Evolutionary conservation across 2,329 filamentous ascomycete genomes (phyloP), one percentile per base, ranked within the genome.

Genomic region (Parastagonospora avenae): DNA sequence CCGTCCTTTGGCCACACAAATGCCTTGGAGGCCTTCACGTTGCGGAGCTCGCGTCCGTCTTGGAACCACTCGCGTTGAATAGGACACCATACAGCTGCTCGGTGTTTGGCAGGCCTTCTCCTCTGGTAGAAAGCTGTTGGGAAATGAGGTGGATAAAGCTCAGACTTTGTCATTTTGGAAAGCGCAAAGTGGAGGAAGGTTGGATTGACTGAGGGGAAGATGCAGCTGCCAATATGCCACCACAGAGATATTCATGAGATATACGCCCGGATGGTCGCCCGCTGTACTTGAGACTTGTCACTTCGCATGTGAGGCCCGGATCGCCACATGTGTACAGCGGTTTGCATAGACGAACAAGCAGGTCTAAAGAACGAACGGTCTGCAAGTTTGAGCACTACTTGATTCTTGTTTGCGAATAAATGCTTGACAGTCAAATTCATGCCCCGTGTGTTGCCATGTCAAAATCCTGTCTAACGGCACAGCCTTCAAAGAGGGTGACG

Each of bases 1-100:
- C 76, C 76, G 52, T 80, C 78, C 40, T 72, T 72, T 0, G 77
- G 78, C 66, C 78, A 78, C 11, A 77, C 70, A 50, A 72, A 77
- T 62, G 75, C 74, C 41, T 77, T 73, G 16, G 55, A 54, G n/a
- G 71, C 63, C 47, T 72, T 74, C 10, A 72, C 59, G 2, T 51
- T 41, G 8, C 48, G 55, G 10, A 54, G 54, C 16, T 42, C 60
- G 7, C 60, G 47, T 3, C 60, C 61, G 7, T 64, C 54, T 46
- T 72, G 65, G 31, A 60, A 49, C 68, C 70, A 72, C 38, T 58
- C 64, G 30, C 42, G 50, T 6, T 32, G 52, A 31, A 9, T 52
- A 48, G 39, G 40, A 52, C 44, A 47, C 37, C 64, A 69, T 46
- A 66, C 56, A 9, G 67, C 63, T 55, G 62, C 56, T 14, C 50